Base-by-base conservation (phyloP, 257 asterid species). In the Penstemon newberryi region DNA sequence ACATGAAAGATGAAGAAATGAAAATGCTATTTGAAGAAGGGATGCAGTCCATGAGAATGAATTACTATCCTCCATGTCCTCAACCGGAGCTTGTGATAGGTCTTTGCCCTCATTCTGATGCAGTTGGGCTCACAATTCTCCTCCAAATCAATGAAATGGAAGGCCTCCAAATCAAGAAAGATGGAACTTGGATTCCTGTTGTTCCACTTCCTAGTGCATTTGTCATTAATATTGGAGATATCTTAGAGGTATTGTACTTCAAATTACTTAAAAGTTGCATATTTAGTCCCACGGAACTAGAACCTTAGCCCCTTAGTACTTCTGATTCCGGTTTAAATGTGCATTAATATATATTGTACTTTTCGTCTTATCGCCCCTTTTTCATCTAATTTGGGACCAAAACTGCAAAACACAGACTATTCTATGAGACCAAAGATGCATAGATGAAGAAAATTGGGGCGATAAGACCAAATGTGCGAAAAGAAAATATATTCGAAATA, bases 1-100 rank as follows among this genome's bases (percentile, higher is more conserved):
- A 75, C 0, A 81, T 84, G 73, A 69, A 78, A 36, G 5, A 5
- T 11, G 83, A 78, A 71, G 87, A 86, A 4, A 73, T 88, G 67
- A 47, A 8, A 1, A 40, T 42, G 5, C 3, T 73, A 5, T 86
- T 82, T 6, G 79, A 66, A n/a, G 69, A 74, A 41, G 86, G 79
- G 70, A 8, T 33, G 70, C 89, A 81, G 38, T 2, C 78, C 25
- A 80, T 82, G 86, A 80, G 92, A 69, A 82, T 80, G 79, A 86
- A 84, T 50, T 84, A 82, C 67, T 84, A 86, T 5, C 90, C 92
- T 0, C 86, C 85, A 1, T 86, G 88, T 51, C 86, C 89, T 0
- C 79, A 76, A 42, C 86, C 92, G n/a, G 84, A 86, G 69, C 76
- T 72, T 0, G 85, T 77, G 5, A 76, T 78, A 0, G 92, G 92